These are phyloP conservation scores for Porcisia hertigi DNA, from an alignment of 208 protist species.

Conservation along the genomic window DNA sequence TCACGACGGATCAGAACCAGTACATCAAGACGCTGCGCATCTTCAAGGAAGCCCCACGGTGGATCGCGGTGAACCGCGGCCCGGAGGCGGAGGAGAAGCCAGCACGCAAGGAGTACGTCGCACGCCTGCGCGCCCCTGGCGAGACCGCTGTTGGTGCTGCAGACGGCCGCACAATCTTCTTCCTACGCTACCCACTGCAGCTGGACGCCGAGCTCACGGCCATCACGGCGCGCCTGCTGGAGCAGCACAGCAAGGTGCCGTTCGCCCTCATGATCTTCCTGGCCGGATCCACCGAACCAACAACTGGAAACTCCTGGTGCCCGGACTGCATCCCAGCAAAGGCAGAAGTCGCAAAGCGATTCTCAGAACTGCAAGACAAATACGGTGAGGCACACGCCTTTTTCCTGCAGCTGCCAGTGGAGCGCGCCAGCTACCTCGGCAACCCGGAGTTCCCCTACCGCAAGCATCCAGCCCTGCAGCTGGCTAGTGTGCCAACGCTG, in stretches of 20 bases:
- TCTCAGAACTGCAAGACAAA: slow-evolving; percentile 41
- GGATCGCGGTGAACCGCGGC: slow-evolving; percentile 65
- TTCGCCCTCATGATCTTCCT: slow-evolving; percentile 54
- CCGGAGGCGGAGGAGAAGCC: slow-evolving; percentile 35
- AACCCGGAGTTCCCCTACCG: slow-evolving; percentile 70
- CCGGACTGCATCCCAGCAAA: slow-evolving; percentile 68
- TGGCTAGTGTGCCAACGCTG: slow-evolving; percentile 51
- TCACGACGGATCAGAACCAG: slow-evolving; percentile 59
- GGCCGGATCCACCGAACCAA: slow-evolving; percentile 48
- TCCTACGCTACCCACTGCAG: slow-evolving; percentile 31
- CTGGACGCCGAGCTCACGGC: slow-evolving; percentile 38
- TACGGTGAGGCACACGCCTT: slow-evolving; percentile 32
- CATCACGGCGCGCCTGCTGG: slow-evolving; percentile 26
- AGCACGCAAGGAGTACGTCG: slow-evolving; percentile 48
- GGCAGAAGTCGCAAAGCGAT: slow-evolving; percentile 40
- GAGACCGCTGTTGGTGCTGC: slow-evolving; percentile 30
- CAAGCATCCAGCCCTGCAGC: slow-evolving; percentile 48
- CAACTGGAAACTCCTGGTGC: slow-evolving; percentile 75
- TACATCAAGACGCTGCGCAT: slow-evolving; percentile 74
- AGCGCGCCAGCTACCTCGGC: slow-evolving; percentile 62
- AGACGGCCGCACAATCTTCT: slow-evolving; percentile 29
- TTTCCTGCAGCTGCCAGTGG: slow-evolving; percentile 63
- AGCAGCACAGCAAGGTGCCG: slow-evolving; percentile 26
- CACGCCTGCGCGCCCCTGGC: slow-evolving; percentile 21
- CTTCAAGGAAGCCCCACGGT: slow-evolving; percentile 80